Percentiles rank a stretch among this genome's conserved stretches.
Conservation (phyloP, 106 monocot species). For the Cymbidium sinense region DNA sequence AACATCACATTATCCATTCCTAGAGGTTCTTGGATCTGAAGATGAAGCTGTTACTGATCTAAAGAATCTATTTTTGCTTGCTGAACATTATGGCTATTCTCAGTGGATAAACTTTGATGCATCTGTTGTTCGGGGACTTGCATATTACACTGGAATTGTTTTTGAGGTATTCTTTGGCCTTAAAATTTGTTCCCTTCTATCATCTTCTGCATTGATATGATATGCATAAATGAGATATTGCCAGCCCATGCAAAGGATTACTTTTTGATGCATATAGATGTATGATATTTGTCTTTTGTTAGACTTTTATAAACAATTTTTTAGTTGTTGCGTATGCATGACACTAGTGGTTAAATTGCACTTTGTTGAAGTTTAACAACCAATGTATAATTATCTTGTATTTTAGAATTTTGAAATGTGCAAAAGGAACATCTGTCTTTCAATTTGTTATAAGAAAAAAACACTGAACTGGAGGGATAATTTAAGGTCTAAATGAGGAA, state of each 20-base stretch:
- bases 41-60: conserved; percentile 88
- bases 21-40: conserved; percentile 83
- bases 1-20: conserved; percentile 8
- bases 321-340: neutral
- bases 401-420: neutral
- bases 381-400: neutral
- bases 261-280: neutral
- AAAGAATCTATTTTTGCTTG: conserved; percentile 82
- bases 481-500: neutral
- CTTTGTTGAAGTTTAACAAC: neutral
- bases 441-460: neutral
- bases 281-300: neutral
- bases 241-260: neutral
- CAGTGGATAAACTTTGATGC: conserved; percentile 97
- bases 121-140: conserved; percentile 95
- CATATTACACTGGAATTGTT: conserved; percentile 97
- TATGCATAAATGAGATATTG: neutral
- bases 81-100: conserved; percentile 87
- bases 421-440: neutral
- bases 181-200: neutral
- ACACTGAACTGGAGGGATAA: neutral
- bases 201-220: neutral
- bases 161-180: conserved; percentile 71
- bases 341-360: neutral
- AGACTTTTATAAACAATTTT: neutral